phyloP scores from a whole-genome alignment of 2,329 filamentous ascomycete genomes.

The Colletotrichum ledebouriae region DNA sequence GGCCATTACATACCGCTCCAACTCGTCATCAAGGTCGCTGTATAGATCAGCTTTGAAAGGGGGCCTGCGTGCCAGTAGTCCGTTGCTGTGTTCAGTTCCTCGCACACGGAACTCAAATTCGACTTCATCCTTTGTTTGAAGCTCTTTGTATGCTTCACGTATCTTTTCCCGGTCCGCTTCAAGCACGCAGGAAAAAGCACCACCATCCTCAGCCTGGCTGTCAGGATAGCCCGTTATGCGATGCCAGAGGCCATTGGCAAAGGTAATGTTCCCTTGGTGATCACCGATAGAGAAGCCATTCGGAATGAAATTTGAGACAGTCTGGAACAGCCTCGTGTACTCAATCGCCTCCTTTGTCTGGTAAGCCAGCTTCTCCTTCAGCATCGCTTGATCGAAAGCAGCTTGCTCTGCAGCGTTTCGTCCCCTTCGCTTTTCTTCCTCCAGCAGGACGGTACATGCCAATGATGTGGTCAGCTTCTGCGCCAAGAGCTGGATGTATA shows the following conservation, averaged over 20 bases:
- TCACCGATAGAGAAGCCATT: constrained; percentile 81
- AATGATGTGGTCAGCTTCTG: constrained; percentile 75
- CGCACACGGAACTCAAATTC: constrained; percentile 63
- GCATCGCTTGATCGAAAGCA: constrained; percentile 74
- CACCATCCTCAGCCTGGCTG: constrained; percentile 50
- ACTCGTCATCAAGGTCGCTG: constrained; percentile 49
- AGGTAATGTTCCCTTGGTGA: constrained; percentile 73
- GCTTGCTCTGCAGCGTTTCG: constrained; percentile 70
- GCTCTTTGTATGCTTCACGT: constrained; percentile 56
- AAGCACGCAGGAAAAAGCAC: constrained; percentile 59
- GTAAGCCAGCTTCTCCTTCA: constrained; percentile 74
- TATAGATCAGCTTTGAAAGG: constrained; percentile 45
- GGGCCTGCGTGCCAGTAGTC: constrained; percentile 30
- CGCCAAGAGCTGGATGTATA: constrained; percentile 70
- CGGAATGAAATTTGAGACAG: constrained; percentile 80
- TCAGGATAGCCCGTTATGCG: constrained; percentile 62
- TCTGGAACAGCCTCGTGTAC: constrained; percentile 74
- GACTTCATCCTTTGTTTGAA: constrained; percentile 54
- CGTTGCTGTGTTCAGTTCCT: constrained; percentile 38
- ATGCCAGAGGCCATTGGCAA: constrained; percentile 78
- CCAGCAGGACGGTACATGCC: constrained; percentile 77
- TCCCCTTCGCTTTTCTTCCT: constrained; percentile 76
- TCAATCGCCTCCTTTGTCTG: constrained; percentile 64
- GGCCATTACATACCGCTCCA: constrained; percentile 60
- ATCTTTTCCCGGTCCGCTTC: constrained; percentile 61